These are phyloP conservation scores for Hypoxylon subgilvum DNA, from an alignment of 495 filamentous ascomycete species.

Conservation along the genomic window DNA sequence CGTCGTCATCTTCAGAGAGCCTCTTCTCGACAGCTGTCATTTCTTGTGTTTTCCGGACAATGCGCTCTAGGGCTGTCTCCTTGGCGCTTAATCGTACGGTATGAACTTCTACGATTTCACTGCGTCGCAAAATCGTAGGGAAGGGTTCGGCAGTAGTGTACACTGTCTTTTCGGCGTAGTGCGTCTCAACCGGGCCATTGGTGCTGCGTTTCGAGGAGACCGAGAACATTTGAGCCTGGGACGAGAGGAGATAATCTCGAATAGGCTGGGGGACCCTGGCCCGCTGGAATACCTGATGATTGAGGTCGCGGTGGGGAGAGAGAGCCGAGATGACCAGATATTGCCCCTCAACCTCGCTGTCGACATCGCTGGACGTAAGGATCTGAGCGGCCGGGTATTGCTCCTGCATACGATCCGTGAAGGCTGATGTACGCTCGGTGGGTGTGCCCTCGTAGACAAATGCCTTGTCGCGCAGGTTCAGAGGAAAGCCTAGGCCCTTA, in stretches of 20 bases:
- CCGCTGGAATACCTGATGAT: conserved; percentile 86
- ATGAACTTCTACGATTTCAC: conserved; percentile 75
- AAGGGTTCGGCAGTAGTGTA: conserved; percentile 86
- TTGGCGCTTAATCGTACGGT: conserved; percentile 72
- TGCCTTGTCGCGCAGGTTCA: conserved; percentile 82
- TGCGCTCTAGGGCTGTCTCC: conserved; percentile 89
- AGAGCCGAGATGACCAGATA: conserved; percentile 85
- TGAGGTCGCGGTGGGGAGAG: conserved; percentile 78
- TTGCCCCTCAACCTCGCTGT: conserved; percentile 83
- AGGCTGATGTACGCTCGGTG: conserved; percentile 75
- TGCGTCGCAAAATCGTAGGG: conserved; percentile 87
- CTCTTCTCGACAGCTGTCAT: conserved; percentile 75
- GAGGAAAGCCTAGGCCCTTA: conserved; percentile 87
- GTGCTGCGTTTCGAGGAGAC: conserved; percentile 71
- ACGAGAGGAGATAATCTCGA: conserved; percentile 81
- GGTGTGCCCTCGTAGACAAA: conserved; percentile 87
- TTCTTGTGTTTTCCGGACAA: conserved; percentile 87
- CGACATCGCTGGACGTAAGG: conserved; percentile 69
- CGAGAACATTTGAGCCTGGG: conserved; percentile 74
- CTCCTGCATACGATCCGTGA: conserved; percentile 91
- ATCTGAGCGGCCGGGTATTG: conserved; percentile 89
- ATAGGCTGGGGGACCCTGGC: conserved; percentile 80
- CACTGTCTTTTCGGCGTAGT: conserved; percentile 84
- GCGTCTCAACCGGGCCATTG: conserved; percentile 66
- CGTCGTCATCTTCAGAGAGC: conserved; percentile 73